Evolutionary conservation across 2,329 filamentous ascomycete genomes (phyloP).

Genomic region (Colletotrichum camelliae): DNA sequence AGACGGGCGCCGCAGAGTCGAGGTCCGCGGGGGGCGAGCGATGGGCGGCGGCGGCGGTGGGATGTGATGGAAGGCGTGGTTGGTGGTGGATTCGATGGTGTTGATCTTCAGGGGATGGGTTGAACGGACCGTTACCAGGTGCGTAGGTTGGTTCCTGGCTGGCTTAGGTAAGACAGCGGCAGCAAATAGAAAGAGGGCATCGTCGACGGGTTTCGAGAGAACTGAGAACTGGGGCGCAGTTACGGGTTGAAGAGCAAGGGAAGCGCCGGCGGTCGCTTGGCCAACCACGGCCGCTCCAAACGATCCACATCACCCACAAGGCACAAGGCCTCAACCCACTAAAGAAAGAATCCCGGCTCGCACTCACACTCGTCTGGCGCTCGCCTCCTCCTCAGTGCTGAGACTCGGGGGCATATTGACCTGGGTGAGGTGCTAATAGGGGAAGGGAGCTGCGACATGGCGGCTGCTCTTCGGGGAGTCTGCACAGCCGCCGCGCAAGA

Average conservation of each 20-base stretch:
- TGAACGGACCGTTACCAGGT: not conserved
- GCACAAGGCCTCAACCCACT: not conserved
- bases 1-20: not conserved
- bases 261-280: conserved; percentile 1
- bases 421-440: not conserved
- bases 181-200: not conserved
- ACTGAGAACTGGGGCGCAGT: conserved; percentile 5
- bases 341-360: not conserved
- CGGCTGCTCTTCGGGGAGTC: conserved; percentile 3
- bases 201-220: not conserved
- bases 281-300: conserved; percentile 3
- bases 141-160: not conserved
- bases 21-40: not conserved
- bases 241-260: not conserved
- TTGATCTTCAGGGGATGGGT: not conserved
- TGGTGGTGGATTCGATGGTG: not conserved
- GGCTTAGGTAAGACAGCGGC: not conserved
- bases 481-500: not conserved
- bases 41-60: not conserved
- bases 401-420: not conserved
- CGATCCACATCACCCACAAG: not conserved
- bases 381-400: not conserved
- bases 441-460: not conserved
- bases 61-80: not conserved
- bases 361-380: not conserved